These are phyloP conservation scores for Alternaria postmessia DNA, from an alignment of 2,329 filamentous ascomycete genomes.

Conservation along the genomic window DNA sequence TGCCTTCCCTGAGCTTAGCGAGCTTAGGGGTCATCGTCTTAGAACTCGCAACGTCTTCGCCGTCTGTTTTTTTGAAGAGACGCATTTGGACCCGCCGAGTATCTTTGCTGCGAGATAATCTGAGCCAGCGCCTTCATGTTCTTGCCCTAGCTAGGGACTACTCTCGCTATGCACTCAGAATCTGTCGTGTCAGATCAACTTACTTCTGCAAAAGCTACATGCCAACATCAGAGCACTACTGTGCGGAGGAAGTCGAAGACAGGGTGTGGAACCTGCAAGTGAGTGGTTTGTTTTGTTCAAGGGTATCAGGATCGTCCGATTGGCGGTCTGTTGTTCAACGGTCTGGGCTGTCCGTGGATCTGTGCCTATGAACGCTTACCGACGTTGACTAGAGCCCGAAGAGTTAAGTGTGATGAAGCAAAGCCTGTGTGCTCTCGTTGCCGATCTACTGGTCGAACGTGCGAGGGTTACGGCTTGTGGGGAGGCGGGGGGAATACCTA, in stretches of 20 bases:
- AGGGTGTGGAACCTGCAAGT: slow-evolving; percentile 20
- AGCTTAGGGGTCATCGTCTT: background rate
- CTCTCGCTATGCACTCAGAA: slow-evolving; percentile 5
- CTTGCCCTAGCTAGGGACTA: background rate
- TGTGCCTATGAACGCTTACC: background rate
- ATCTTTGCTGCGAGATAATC: background rate
- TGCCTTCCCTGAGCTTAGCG: background rate
- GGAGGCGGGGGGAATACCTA: slow-evolving; percentile 45
- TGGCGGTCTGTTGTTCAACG: background rate
- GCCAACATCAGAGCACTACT: background rate
- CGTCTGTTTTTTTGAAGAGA: background rate
- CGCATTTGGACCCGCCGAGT: background rate
- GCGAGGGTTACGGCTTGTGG: slow-evolving; percentile 57
- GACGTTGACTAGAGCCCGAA: slow-evolving; percentile 27
- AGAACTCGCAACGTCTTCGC: background rate
- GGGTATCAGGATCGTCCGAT: background rate
- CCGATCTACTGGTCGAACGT: slow-evolving; percentile 47
- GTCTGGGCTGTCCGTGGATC: background rate
- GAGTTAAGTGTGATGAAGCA: slow-evolving; percentile 50
- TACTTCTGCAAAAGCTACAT: background rate
- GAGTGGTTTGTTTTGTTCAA: background rate
- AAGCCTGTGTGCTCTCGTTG: slow-evolving; percentile 50
- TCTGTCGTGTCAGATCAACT: background rate
- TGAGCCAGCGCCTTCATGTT: background rate
- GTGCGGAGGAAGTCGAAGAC: slow-evolving; percentile 3